These are phyloP conservation scores for Cryoendolithus antarcticus DNA, from an alignment of 2,329 filamentous ascomycete species.

Conservation along the genomic window DNA sequence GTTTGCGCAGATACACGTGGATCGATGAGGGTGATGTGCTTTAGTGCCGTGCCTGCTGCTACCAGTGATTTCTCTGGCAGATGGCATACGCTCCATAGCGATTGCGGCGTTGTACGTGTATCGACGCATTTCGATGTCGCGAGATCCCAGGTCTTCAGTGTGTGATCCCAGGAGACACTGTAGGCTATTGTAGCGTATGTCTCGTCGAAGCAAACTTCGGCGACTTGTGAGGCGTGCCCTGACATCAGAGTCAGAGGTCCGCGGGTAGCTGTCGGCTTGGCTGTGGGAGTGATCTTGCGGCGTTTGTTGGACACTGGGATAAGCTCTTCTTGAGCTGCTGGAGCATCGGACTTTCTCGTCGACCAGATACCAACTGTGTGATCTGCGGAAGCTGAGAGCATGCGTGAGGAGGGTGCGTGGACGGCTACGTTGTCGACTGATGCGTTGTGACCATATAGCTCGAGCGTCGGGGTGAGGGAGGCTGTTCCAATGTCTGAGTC, in stretches of 20 bases:
- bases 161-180: constrained; percentile 82
- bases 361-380: constrained; percentile 82
- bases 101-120: constrained; percentile 70
- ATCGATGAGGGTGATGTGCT: constrained; percentile 88
- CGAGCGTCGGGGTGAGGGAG: constrained; percentile 58
- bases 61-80: constrained; percentile 53
- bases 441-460: constrained; percentile 71
- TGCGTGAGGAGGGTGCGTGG: constrained; percentile 58
- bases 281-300: constrained; percentile 46
- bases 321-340: constrained; percentile 56
- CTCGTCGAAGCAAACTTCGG: constrained; percentile 72
- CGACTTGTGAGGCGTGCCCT: constrained; percentile 61
- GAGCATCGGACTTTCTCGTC: constrained; percentile 61
- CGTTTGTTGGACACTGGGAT: constrained; percentile 62
- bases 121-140: constrained; percentile 68
- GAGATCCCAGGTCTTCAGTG: constrained; percentile 80
- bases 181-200: constrained; percentile 81
- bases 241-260: constrained; percentile 65
- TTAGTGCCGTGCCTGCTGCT: constrained; percentile 66
- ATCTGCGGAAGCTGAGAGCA: constrained; percentile 78
- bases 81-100: constrained; percentile 66
- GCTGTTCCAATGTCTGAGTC: constrained; percentile 44
- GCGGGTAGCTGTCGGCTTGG: constrained; percentile 50
- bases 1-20: constrained; percentile 65
- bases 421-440: constrained; percentile 64